Evolutionary conservation across 306 rosid species (phyloP).

Genomic region (Castanea crenata): DNA sequence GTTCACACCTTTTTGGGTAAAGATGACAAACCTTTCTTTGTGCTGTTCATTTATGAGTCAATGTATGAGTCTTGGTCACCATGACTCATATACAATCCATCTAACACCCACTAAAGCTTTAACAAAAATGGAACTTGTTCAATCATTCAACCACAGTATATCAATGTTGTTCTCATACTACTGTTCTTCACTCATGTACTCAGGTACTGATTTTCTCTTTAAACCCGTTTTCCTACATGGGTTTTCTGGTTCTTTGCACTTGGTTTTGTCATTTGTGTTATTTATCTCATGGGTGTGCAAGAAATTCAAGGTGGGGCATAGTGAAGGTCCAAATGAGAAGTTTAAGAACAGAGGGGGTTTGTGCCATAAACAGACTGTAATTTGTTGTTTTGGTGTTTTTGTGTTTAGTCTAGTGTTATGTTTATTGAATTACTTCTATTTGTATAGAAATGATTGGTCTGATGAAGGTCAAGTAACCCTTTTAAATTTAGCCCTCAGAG

Average conservation of each 20-base stretch:
- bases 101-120: background rate
- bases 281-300: slow-evolving; percentile 24
- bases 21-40: too few species aligned
- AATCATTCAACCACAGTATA: slow-evolving; percentile 11
- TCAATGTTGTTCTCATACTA: background rate
- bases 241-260: slow-evolving; percentile 28
- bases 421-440: slow-evolving; percentile 22
- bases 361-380: slow-evolving; percentile 14
- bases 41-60: too few species aligned
- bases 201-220: slow-evolving; percentile 17
- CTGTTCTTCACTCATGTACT: slow-evolving; percentile 2
- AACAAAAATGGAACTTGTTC: background rate
- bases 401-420: slow-evolving; percentile 23
- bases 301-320: background rate
- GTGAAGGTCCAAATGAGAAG: slow-evolving; percentile 27
- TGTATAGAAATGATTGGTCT: slow-evolving; percentile 33
- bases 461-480: slow-evolving; percentile 38
- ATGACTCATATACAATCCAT: background rate
- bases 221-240: slow-evolving; percentile 42
- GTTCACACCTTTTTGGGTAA: too few species aligned
- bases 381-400: slow-evolving; percentile 30
- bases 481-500: slow-evolving; percentile 37
- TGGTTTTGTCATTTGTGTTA: slow-evolving; percentile 23
- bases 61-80: too few species aligned
- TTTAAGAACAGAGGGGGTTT: background rate